These are phyloP conservation scores for Penicillium sp. DNA, from an alignment of 2,329 filamentous ascomycete genomes.

Conservation along the genomic window DNA sequence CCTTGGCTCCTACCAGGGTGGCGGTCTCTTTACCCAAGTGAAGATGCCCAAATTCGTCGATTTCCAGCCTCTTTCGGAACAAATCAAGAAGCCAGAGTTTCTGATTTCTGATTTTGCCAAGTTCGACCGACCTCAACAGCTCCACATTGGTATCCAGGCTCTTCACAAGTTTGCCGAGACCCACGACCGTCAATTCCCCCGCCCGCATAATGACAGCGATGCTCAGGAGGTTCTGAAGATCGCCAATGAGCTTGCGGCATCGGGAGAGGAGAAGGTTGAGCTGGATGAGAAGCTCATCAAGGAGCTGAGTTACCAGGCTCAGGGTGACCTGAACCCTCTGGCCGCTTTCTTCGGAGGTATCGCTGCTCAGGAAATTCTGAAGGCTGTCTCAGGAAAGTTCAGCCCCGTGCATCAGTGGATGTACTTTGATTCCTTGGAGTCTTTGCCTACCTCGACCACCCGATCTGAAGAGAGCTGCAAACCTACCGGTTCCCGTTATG, in stretches of 20 bases:
- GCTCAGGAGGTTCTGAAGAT: constrained; percentile 76
- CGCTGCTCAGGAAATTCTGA: constrained; percentile 90
- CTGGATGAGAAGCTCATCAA: constrained; percentile 89
- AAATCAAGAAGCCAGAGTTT: constrained; percentile 85
- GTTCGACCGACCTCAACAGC: constrained; percentile 89
- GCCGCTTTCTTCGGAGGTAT: constrained; percentile 94
- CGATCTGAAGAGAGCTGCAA: constrained; percentile 87
- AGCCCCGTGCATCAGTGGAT: constrained; percentile 93
- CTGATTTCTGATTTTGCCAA: constrained; percentile 96
- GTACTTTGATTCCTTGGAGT: constrained; percentile 98
- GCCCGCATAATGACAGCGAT: constrained; percentile 82
- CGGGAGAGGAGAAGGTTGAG: constrained; percentile 72
- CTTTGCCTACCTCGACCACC: constrained; percentile 73
- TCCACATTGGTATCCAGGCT: constrained; percentile 91
- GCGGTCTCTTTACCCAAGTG: constrained; percentile 90
- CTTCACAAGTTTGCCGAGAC: constrained; percentile 80
- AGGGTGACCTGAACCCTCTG: constrained; percentile 87
- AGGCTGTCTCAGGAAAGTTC: constrained; percentile 97
- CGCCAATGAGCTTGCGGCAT: constrained; percentile 71
- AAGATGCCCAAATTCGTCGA: constrained; percentile 96
- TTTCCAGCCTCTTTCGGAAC: constrained; percentile 78
- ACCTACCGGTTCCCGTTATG: constrained; percentile 82
- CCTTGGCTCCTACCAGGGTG: constrained; percentile 82
- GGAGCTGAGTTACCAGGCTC: constrained; percentile 92
- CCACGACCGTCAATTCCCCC: constrained; percentile 72